phyloP scores from a whole-genome alignment of 1,284 basidiomycete species.

The Rhodotorula mucilaginosa region DNA sequence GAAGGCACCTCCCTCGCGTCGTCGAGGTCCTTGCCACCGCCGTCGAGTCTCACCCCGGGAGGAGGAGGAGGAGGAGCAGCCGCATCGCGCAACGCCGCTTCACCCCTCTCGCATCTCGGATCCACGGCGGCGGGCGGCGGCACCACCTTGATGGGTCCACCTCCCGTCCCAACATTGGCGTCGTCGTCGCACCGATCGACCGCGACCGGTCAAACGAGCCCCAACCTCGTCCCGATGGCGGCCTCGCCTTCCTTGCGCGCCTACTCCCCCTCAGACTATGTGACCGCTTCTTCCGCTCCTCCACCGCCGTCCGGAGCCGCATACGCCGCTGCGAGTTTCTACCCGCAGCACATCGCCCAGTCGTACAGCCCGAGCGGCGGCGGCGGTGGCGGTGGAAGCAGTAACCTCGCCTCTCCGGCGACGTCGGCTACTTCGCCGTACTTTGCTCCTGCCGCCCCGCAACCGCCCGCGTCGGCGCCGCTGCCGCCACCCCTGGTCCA shows the following conservation, averaged over 20 bases:
- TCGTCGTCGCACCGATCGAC: neutral
- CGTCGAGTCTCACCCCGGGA: neutral
- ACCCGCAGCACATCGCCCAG: constrained; percentile 36
- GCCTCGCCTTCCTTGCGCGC: constrained; percentile 6
- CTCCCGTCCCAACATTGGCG: neutral
- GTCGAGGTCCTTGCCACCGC: neutral
- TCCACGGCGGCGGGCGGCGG: neutral
- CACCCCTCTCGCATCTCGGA: neutral
- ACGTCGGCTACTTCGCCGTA: neutral
- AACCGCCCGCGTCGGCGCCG: neutral
- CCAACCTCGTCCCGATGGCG: constrained; percentile 3
- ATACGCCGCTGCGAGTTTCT: constrained; percentile 19
- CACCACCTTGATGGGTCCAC: neutral
- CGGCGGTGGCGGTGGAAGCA: neutral
- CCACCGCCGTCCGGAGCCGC: neutral
- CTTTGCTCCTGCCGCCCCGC: neutral
- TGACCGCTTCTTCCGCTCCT: neutral
- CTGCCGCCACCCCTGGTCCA: too few relatives aligned
- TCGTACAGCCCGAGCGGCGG: constrained; percentile 4
- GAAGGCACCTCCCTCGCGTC: constrained; percentile 3
- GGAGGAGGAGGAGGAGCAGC: too few relatives aligned
- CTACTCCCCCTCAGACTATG: constrained; percentile 28
- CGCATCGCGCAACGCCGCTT: too few relatives aligned
- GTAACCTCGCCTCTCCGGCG: neutral
- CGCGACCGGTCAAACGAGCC: neutral